These are phyloP conservation scores for Sanghuangporus sanghuang DNA, from an alignment of 1,284 basidiomycete species.

Conservation along the genomic window DNA sequence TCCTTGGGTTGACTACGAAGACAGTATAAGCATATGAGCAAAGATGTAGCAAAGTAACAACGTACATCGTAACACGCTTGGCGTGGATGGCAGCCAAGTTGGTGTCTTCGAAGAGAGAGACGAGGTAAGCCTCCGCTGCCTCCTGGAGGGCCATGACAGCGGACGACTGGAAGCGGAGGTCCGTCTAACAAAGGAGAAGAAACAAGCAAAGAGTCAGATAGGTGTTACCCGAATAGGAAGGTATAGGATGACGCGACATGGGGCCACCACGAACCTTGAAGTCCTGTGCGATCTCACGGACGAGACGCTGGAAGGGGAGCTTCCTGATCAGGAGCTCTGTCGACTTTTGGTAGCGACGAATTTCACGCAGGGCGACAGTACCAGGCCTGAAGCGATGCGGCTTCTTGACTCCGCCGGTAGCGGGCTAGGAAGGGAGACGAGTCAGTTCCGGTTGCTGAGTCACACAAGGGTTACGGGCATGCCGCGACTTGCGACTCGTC, in stretches of 20 bases:
- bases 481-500: constrained; percentile 11
- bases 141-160: constrained; percentile 96
- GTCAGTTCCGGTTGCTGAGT: constrained; percentile 16
- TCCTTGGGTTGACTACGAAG: constrained; percentile 71
- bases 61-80: constrained; percentile 84
- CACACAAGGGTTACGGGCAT: constrained; percentile 7
- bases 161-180: constrained; percentile 96
- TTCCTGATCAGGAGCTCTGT: constrained; percentile 95
- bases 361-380: constrained; percentile 98
- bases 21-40: constrained; percentile 18
- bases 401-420: constrained; percentile 97
- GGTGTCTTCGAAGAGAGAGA: constrained; percentile 91
- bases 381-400: constrained; percentile 96
- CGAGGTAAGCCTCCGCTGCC: constrained; percentile 95
- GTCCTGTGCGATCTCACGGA: constrained; percentile 95
- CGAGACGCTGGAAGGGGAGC: constrained; percentile 93
- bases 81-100: constrained; percentile 93
- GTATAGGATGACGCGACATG: constrained; percentile 20
- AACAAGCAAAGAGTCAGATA: constrained; percentile 3
- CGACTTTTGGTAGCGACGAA: constrained; percentile 95
- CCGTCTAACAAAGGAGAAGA: constrained; percentile 48
- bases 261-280: constrained; percentile 69
- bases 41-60: constrained; percentile 17
- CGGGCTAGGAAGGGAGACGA: constrained; percentile 35
- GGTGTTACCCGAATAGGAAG: constrained; percentile 17